Evolutionary conservation across 176 grass and related monocot species (phyloP).

Genomic region (Leersia perrieri): DNA sequence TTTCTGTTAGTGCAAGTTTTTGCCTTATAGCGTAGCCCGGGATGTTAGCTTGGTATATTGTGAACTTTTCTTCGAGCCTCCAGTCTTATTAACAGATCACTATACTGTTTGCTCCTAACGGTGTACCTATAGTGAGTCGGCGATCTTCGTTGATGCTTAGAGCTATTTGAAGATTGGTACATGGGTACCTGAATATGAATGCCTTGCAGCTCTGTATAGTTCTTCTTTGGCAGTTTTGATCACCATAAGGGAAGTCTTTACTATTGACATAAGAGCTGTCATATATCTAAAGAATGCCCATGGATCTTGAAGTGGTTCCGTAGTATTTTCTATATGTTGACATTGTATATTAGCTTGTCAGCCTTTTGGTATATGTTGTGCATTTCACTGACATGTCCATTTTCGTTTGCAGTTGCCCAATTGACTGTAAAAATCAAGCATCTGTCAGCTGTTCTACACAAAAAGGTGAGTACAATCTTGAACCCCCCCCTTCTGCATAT

Average conservation of each 20-base stretch:
- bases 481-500: neutral
- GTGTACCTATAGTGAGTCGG: neutral
- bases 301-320: neutral
- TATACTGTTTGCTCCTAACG: neutral
- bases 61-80: too few species aligned
- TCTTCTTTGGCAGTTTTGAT: neutral
- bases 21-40: too few species aligned
- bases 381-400: conserved; percentile 1
- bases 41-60: too few species aligned
- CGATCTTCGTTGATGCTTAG: neutral
- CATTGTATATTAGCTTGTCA: neutral
- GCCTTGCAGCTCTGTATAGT: neutral
- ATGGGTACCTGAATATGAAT: neutral
- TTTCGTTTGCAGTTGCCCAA: conserved; percentile 74
- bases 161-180: neutral
- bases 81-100: neutral
- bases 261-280: neutral
- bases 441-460: conserved; percentile 71
- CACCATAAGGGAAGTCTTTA: neutral
- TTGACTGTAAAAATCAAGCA: conserved; percentile 97
- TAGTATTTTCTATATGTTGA: neutral
- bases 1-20: neutral
- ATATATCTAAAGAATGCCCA: neutral
- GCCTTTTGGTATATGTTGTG: neutral
- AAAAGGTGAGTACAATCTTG: conserved; percentile 62